A percentile compares a stretch with the other conserved stretches of the same genome.
Conservation (phyloP, 805 yeast genomes). For the Schwanniomyces sp. region DNA sequence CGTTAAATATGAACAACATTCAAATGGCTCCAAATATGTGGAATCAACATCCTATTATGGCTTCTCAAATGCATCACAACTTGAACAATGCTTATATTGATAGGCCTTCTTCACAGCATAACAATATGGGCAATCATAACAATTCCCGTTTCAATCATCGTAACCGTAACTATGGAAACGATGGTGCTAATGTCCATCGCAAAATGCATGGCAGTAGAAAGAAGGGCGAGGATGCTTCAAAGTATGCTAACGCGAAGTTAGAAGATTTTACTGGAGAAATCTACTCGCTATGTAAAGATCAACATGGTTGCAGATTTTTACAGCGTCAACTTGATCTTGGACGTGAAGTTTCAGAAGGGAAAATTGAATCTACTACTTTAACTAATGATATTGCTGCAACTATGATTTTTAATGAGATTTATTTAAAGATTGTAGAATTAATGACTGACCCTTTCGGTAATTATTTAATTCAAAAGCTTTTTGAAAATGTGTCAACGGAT, state of each 20-base stretch:
- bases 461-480: conserved; percentile 84
- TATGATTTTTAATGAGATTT: conserved; percentile 78
- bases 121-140: conserved; percentile 3
- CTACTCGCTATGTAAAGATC: conserved; percentile 85
- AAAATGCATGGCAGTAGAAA: conserved; percentile 37
- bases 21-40: conserved; percentile 13
- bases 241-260: conserved; percentile 64
- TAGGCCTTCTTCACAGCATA: background rate
- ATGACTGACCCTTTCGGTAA: conserved; percentile 99
- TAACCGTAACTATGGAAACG: conserved; percentile 11
- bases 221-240: conserved; percentile 68
- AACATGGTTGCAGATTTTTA: conserved; percentile 92
- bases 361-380: conserved; percentile 6
- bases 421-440: conserved; percentile 73
- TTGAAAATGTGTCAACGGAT: conserved; percentile 69
- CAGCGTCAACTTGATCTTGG: conserved; percentile 80
- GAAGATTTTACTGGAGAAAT: conserved; percentile 73
- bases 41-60: conserved; percentile 13
- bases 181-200: conserved; percentile 42
- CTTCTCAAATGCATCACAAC: conserved; percentile 2
- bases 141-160: conserved; percentile 5
- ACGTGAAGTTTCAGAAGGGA: conserved; percentile 27
- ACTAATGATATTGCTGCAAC: conserved; percentile 56
- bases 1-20: conserved; percentile 1
- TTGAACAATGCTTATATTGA: background rate